Conservation (phyloP, 345 rosid genomes). For the Erodium maritimum region DNA sequence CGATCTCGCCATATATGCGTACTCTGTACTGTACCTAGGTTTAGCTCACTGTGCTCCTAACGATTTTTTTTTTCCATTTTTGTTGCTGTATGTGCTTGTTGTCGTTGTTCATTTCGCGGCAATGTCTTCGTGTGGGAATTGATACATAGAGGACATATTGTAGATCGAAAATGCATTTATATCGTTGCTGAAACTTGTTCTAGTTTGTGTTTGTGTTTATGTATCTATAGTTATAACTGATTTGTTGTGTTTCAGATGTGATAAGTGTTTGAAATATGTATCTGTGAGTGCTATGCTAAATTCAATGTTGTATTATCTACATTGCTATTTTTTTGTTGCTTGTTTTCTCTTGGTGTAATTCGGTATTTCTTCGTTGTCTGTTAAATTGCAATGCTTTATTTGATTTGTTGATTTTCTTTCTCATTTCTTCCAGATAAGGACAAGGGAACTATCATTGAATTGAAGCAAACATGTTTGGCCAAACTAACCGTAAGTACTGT, state of each 20-base stretch:
- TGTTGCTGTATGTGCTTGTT: not conserved
- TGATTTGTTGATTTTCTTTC: not conserved
- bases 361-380: not conserved
- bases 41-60: not conserved
- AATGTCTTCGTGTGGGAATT: no score
- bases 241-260: no score
- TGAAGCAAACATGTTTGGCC: slow-evolving; percentile 41
- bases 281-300: not conserved
- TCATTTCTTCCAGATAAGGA: slow-evolving; percentile 13
- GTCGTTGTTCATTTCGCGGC: no score
- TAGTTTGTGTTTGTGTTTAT: no score
- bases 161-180: not conserved
- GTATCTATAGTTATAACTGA: no score
- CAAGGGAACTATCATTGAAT: slow-evolving; percentile 6
- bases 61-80: no score
- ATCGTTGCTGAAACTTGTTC: no score
- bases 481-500: slow-evolving; percentile 38
- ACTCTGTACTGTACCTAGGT: not conserved
- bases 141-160: no score
- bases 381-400: not conserved
- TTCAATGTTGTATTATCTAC: not conserved
- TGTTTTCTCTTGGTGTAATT: not conserved
- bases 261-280: no score
- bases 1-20: no score
- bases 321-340: not conserved